Evolutionary conservation across 345 rosid genomes (phyloP), one percentile per base, ranked within the genome.

Genomic region (Balakata baccata): DNA sequence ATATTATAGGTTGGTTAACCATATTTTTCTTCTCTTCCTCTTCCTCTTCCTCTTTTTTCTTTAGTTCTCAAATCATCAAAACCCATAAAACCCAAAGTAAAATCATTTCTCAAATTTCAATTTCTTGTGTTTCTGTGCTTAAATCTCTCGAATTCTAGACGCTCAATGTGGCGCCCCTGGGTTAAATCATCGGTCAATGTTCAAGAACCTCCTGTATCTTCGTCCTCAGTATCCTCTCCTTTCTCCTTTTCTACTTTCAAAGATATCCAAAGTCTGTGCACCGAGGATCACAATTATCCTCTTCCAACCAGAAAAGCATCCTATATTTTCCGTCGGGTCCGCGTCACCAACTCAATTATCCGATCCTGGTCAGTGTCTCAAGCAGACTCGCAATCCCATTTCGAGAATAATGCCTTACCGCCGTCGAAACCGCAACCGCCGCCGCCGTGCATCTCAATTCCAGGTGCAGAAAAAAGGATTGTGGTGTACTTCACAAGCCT

Each of bases 81-180:
- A 43, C 7, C 47, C 47, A 43, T 43, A 43, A 43, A 43, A 43
- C 7, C 47, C 7, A 43, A 43, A 29, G 34, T 29, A 29, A 29
- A 43, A 6, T 4, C 47, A 43, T 43, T 43, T 43, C 47, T 3
- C 10, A 3, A 43, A 6, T 70, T 41, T 4, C 20, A 39, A n/a
- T 50, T n/a, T 18, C 18, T 45, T 14, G 49, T 4, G 7, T 52
- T 17, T 5, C 45, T 53, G 39, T 39, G 23, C 39, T 41, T 20
- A 39, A 51, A 54, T 50, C 60, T 52, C 63, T 25, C 54, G 68
- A 60, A 52, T 68, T 47, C 70, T 20, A n/a, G n/a, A 25, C 66
- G 86, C 75, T 83, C 89, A 82, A 93, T 93, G 98, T 93, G 98
- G 98, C 90, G 90, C 85, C 87, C 86, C 87, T 83, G 93, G 91